Evolutionary conservation across 2,329 filamentous ascomycete species (phyloP).

Genomic region (Didymellaceae sp.): DNA sequence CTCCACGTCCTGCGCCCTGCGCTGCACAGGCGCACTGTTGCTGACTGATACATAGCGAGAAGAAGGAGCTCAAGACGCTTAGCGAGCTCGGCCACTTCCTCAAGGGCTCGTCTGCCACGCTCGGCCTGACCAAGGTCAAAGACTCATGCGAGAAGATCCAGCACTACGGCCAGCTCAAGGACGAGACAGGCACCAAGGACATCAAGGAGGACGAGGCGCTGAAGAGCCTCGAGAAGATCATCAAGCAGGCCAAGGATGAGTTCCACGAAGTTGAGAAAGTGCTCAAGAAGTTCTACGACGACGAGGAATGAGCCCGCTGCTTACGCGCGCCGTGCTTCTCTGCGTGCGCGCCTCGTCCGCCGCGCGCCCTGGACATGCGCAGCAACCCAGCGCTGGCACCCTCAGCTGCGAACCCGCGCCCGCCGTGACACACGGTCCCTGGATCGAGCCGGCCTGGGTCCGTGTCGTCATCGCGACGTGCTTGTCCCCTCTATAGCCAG

Average conservation of each 20-base stretch:
- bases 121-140: constrained; percentile 88
- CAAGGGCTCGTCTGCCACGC: constrained; percentile 94
- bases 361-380: constrained; percentile 10
- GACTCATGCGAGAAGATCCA: constrained; percentile 97
- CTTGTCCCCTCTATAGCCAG: constrained; percentile 12
- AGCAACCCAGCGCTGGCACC: constrained; percentile 4
- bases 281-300: constrained; percentile 74
- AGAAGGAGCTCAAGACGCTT: constrained; percentile 73
- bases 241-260: constrained; percentile 75
- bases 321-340: constrained; percentile 5
- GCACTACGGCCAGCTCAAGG: constrained; percentile 83
- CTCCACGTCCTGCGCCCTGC: too few relatives aligned
- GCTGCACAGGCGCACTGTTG: constrained; percentile 5
- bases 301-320: constrained; percentile 38
- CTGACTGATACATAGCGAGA: constrained; percentile 58
- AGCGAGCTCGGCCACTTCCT: constrained; percentile 92
- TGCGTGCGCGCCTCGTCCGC: constrained; percentile 1
- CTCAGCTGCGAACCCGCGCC: constrained; percentile 2
- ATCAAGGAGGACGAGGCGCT: constrained; percentile 72
- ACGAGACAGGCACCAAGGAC: constrained; percentile 72
- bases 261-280: constrained; percentile 75
- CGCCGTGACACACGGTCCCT: constrained; percentile 1
- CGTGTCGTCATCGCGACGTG: constrained; percentile 11
- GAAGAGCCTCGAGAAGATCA: constrained; percentile 70
- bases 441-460: constrained; percentile 7